phyloP scores from a whole-genome alignment of 805 yeast species.

The Yamadazyma akitaensis region DNA sequence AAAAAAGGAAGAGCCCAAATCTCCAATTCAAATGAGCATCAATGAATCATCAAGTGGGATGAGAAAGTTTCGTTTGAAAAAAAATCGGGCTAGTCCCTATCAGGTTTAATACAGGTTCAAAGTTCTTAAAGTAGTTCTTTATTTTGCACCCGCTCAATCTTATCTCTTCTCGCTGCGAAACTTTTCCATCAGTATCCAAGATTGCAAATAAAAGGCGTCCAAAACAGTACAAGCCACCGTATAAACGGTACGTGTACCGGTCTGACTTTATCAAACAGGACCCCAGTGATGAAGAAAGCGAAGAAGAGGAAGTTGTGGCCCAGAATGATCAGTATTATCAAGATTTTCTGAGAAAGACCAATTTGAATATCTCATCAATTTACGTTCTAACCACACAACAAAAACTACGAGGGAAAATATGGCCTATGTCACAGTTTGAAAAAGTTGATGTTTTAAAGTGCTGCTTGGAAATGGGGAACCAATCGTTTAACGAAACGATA shows the following conservation, averaged over 20 bases:
- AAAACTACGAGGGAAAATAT: conserved; percentile 24
- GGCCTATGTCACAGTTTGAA: conserved; percentile 52
- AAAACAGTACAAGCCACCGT: conserved; percentile 76
- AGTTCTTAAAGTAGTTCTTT: too few species aligned
- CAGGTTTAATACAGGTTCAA: background rate
- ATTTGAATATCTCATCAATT: conserved; percentile 27
- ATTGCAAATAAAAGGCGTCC: conserved; percentile 91
- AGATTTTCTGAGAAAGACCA: conserved; percentile 23
- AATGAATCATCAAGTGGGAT: conserved; percentile 6
- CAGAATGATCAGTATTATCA: conserved; percentile 19
- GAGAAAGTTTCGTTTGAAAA: conserved; percentile 14
- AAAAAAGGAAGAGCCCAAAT: background rate
- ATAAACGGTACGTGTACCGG: conserved; percentile 66
- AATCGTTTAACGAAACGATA: conserved; percentile 18
- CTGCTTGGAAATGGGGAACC: conserved; percentile 26
- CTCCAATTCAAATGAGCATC: background rate
- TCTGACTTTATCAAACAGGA: conserved; percentile 27
- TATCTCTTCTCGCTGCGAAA: background rate
- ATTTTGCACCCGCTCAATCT: too few species aligned
- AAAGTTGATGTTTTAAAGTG: conserved; percentile 46
- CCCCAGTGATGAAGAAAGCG: conserved; percentile 25
- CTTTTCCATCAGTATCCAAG: conserved; percentile 14
- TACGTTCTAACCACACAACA: conserved; percentile 30
- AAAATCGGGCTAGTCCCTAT: background rate
- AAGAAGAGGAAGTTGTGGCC: conserved; percentile 5